phyloP scores from a whole-genome alignment of 2,329 filamentous ascomycete species.

The Fusarium sp. region DNA sequence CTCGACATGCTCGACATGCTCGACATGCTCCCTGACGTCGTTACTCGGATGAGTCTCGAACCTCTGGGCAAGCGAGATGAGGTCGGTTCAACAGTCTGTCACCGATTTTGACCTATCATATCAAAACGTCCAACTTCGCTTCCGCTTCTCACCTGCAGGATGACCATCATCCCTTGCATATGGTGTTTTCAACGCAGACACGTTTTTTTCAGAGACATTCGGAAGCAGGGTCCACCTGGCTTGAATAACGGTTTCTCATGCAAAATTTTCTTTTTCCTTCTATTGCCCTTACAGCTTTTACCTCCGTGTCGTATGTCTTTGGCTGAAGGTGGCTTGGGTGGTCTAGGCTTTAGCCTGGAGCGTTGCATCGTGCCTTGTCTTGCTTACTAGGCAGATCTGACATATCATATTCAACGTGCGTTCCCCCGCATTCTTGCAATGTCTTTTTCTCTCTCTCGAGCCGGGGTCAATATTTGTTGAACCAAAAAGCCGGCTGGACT shows the following conservation, averaged over 20 bases:
- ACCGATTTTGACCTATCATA: slow-evolving; percentile 13
- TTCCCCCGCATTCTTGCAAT: slow-evolving; percentile 44
- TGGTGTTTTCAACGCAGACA: slow-evolving; percentile 22
- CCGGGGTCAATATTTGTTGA: slow-evolving; percentile 21
- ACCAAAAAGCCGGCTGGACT: slow-evolving; percentile 23
- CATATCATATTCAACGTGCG: slow-evolving; percentile 35
- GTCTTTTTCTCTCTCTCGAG: not conserved
- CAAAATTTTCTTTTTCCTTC: not conserved
- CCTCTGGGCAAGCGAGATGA: slow-evolving; percentile 21
- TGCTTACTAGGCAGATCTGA: slow-evolving; percentile 42
- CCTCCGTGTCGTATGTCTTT: slow-evolving; percentile 16
- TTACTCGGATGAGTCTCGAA: slow-evolving; percentile 1
- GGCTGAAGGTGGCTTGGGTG: slow-evolving; percentile 3
- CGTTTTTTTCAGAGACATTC: slow-evolving; percentile 40
- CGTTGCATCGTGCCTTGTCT: slow-evolving; percentile 42
- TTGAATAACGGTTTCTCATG: slow-evolving; percentile 23
- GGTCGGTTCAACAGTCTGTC: not conserved
- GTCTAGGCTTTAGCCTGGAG: slow-evolving; percentile 23
- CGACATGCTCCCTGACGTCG: slow-evolving; percentile 21
- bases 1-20: slow-evolving; percentile 10
- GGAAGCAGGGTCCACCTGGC: slow-evolving; percentile 27
- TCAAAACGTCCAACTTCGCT: slow-evolving; percentile 3
- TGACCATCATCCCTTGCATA: slow-evolving; percentile 17
- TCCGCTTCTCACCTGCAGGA: slow-evolving; percentile 2
- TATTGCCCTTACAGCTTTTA: slow-evolving; percentile 8